Conservation (phyloP, 192 early-diverging fungal species). For the Neocallimastix lanati region DNA sequence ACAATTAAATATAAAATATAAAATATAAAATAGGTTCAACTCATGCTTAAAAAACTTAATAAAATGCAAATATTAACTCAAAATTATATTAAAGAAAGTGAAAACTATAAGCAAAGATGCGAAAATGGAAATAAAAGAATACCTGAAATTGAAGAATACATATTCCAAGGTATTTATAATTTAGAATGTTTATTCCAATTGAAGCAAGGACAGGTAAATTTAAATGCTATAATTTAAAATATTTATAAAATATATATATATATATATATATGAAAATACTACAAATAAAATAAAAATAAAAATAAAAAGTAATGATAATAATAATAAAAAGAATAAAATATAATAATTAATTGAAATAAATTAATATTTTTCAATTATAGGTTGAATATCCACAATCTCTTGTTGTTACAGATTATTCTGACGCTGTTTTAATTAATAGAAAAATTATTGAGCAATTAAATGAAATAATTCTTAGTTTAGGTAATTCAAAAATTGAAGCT, state of each 20-base stretch:
- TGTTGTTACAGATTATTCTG: constrained; percentile 37
- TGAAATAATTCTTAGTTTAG: constrained; percentile 23
- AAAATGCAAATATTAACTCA: constrained; percentile 22
- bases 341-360: too few relatives aligned
- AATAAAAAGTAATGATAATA: too few relatives aligned
- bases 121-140: constrained; percentile 19
- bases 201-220: constrained; percentile 34
- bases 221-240: too few relatives aligned
- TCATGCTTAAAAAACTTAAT: constrained; percentile 4
- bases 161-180: constrained; percentile 29
- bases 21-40: neutral
- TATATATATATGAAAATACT: too few relatives aligned
- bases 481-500: constrained; percentile 31
- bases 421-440: constrained; percentile 27
- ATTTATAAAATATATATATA: too few relatives aligned
- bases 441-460: constrained; percentile 28
- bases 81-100: constrained; percentile 18
- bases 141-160: constrained; percentile 26
- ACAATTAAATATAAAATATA: too few relatives aligned
- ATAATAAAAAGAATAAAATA: too few relatives aligned
- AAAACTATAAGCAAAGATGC: constrained; percentile 18
- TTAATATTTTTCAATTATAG: too few relatives aligned
- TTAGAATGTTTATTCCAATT: constrained; percentile 28
- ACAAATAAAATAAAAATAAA: too few relatives aligned
- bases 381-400: constrained; percentile 38